Percentiles rank a stretch among this genome's conserved stretches.
These are phyloP conservation scores for Rhizopogon salebrosus DNA, from an alignment of 768 basidiomycete genomes.

Conservation along the genomic window DNA sequence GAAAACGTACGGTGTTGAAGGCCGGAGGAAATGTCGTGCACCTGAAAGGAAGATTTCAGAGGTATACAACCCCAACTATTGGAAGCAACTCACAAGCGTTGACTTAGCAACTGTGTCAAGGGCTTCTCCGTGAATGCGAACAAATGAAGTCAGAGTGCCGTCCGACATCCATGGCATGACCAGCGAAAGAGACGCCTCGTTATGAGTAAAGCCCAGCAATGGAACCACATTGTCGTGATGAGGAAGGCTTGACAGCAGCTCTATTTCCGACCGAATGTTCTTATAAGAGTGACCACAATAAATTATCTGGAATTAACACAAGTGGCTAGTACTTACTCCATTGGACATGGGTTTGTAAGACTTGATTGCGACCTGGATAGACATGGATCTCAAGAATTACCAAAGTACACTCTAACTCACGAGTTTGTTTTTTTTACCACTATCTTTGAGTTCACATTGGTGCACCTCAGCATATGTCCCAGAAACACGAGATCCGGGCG, in stretches of 20 bases:
- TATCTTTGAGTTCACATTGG: background rate
- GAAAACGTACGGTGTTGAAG: background rate
- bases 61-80: background rate
- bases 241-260: background rate
- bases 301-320: background rate
- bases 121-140: background rate
- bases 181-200: background rate
- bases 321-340: background rate
- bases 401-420: background rate
- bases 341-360: background rate
- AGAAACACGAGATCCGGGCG: background rate
- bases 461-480: background rate
- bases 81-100: background rate
- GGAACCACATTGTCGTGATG: background rate
- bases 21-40: background rate
- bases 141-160: background rate
- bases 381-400: background rate
- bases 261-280: background rate
- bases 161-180: background rate
- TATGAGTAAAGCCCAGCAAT: background rate
- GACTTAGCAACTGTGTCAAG: background rate
- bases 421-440: background rate
- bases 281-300: background rate
- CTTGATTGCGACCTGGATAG: background rate
- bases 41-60: background rate